Evolutionary conservation across 352 stramenopile genomes (phyloP).

Genomic region (Globisporangium carolinianum): DNA sequence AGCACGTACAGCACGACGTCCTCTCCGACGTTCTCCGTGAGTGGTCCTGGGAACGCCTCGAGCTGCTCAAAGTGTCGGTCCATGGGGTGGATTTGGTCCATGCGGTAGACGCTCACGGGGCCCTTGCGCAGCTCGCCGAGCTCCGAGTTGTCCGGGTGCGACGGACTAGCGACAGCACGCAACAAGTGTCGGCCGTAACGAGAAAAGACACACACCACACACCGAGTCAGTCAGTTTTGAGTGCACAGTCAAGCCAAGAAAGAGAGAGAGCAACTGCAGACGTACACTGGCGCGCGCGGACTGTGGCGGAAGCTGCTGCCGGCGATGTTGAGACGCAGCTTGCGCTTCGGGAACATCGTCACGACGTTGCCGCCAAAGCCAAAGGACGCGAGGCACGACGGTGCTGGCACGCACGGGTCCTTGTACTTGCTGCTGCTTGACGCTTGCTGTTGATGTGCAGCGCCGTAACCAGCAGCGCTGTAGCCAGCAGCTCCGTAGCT

Average conservation of each 20-base stretch:
- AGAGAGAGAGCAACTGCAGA: too few relatives aligned
- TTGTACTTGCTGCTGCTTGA: slow-evolving; percentile 68
- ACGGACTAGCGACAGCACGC: slow-evolving; percentile 24
- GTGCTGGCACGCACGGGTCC: slow-evolving; percentile 65
- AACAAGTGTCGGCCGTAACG: too few relatives aligned
- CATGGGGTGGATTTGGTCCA: slow-evolving; percentile 74
- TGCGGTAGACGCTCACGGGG: slow-evolving; percentile 69
- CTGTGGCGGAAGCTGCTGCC: slow-evolving; percentile 57
- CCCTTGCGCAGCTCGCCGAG: slow-evolving; percentile 74
- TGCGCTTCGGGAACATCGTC: slow-evolving; percentile 86
- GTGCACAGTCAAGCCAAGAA: not conserved
- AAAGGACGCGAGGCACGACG: slow-evolving; percentile 73
- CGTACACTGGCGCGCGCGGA: slow-evolving; percentile 47
- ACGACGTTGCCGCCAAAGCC: slow-evolving; percentile 86
- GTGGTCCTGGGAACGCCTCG: slow-evolving; percentile 67
- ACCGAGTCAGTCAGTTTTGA: too few relatives aligned
- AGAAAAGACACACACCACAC: too few relatives aligned
- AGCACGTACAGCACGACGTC: slow-evolving; percentile 55
- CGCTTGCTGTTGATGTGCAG: slow-evolving; percentile 2
- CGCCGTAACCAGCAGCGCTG: slow-evolving; percentile 2
- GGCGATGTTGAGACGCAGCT: slow-evolving; percentile 66
- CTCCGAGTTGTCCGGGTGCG: slow-evolving; percentile 39
- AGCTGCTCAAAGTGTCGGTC: slow-evolving; percentile 64
- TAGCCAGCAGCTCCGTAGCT: not conserved
- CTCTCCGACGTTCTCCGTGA: slow-evolving; percentile 55